Evolutionary conservation across 768 basidiomycete genomes (phyloP).

Genomic region (Collybiopsis luxurians): DNA sequence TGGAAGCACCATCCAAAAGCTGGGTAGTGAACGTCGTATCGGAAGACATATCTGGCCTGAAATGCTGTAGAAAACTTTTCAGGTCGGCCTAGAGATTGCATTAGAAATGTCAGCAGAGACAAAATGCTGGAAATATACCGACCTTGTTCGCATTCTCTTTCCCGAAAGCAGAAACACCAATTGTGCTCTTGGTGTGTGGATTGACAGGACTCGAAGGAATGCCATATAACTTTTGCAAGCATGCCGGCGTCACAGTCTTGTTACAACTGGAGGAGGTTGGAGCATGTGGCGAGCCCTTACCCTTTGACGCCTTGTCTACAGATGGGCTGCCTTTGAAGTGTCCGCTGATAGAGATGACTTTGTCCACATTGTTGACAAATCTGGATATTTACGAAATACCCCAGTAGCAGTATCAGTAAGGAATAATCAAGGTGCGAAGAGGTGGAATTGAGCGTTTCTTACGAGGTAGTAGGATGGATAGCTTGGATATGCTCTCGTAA

Average conservation of each 20-base stretch:
- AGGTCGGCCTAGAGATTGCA: slow-evolving; percentile 19
- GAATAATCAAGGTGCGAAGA: too few relatives aligned
- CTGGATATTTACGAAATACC: not conserved
- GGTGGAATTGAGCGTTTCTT: slow-evolving; percentile 26
- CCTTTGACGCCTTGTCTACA: slow-evolving; percentile 17
- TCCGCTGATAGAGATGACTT: not conserved
- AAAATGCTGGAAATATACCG: slow-evolving; percentile 16
- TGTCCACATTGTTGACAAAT: not conserved
- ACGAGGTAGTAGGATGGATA: slow-evolving; percentile 30
- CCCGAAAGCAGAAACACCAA: slow-evolving; percentile 26
- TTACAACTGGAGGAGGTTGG: not conserved
- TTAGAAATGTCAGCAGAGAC: slow-evolving; percentile 12
- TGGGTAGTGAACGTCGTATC: slow-evolving; percentile 29
- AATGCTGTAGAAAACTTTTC: slow-evolving; percentile 19
- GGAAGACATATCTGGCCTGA: slow-evolving; percentile 29
- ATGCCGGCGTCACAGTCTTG: slow-evolving; percentile 21
- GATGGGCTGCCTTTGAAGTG: slow-evolving; percentile 1
- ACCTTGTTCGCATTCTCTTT: slow-evolving; percentile 14
- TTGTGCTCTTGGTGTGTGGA: slow-evolving; percentile 16
- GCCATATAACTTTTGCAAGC: slow-evolving; percentile 24
- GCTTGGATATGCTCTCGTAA: slow-evolving; percentile 26
- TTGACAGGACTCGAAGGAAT: slow-evolving; percentile 15
- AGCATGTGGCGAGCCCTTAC: not conserved
- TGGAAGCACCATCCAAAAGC: slow-evolving; percentile 31
- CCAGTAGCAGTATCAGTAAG: not conserved